These are phyloP conservation scores for Carnegiea gigantea DNA, from an alignment of 179 eudicot genomes.

Conservation along the genomic window DNA sequence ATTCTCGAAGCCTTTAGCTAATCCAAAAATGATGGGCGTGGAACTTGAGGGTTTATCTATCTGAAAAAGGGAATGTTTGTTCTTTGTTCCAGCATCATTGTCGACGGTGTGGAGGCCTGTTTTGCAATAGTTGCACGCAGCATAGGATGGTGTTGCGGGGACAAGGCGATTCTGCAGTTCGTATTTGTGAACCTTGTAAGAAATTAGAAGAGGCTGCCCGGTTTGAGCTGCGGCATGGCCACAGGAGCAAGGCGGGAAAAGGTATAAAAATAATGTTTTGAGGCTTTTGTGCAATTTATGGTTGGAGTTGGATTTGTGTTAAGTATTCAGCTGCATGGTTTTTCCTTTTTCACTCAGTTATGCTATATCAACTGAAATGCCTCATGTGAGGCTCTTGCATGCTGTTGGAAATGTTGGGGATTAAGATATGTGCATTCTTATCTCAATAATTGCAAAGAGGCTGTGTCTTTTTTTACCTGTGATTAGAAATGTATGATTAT, in stretches of 20 bases:
- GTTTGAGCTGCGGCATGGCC: constrained; percentile 82
- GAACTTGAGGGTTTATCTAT: not conserved
- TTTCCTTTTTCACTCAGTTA: not conserved
- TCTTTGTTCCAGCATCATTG: constrained; percentile 76
- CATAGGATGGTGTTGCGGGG: constrained; percentile 83
- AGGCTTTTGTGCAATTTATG: not conserved
- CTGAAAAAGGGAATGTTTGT: not conserved
- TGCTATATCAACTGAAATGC: not conserved
- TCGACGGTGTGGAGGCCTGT: constrained; percentile 93
- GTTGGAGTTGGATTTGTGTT: not conserved
- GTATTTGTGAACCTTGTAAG: constrained; percentile 95
- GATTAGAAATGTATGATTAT: not conserved
- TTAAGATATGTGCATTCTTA: not conserved
- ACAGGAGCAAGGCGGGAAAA: constrained; percentile 66
- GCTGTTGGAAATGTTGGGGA: not conserved
- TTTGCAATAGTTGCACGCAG: constrained; percentile 77
- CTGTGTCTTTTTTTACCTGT: not conserved
- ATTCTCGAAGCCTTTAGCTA: not conserved
- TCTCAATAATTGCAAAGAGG: not conserved
- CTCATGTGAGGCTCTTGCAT: not conserved
- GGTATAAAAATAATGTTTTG: constrained; percentile 33
- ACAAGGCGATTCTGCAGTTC: constrained; percentile 97
- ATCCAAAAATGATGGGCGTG: not conserved
- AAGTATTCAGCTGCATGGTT: not conserved
- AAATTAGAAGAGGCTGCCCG: constrained; percentile 91